Evolutionary conservation across 352 stramenopile genomes (phyloP).

Genomic region (Globisporangium perplexum): DNA sequence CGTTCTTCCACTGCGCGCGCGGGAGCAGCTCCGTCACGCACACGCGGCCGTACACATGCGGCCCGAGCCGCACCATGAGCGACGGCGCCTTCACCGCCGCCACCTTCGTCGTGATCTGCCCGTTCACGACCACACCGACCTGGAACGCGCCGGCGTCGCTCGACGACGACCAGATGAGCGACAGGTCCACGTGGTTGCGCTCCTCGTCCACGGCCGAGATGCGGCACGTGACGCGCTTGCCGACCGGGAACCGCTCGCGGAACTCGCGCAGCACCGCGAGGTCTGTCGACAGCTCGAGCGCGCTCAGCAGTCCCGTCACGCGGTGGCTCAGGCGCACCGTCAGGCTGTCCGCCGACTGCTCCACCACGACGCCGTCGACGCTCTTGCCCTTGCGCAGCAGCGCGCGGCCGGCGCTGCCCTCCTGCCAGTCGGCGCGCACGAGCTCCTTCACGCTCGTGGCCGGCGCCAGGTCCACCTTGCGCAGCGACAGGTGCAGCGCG

Average conservation of each 20-base stretch:
- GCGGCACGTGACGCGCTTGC: conserved; percentile 63
- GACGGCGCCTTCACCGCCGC: conserved; percentile 67
- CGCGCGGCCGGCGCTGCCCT: conserved; percentile 55
- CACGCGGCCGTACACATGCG: conserved; percentile 72
- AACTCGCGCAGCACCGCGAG: conserved; percentile 49
- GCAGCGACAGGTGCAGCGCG: conserved; percentile 64
- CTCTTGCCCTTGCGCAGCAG: conserved; percentile 55
- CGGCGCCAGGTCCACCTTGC: conserved; percentile 37
- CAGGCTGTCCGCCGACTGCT: conserved; percentile 51
- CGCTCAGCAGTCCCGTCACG: conserved; percentile 56
- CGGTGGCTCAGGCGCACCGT: conserved; percentile 67
- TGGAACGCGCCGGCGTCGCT: conserved; percentile 19
- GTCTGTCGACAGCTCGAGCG: conserved; percentile 66
- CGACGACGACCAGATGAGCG: conserved; percentile 43
- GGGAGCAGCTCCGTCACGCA: conserved; percentile 76
- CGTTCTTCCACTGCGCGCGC: conserved; percentile 50
- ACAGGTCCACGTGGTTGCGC: conserved; percentile 73
- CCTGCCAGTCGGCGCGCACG: conserved; percentile 74
- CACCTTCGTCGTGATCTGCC: conserved; percentile 69
- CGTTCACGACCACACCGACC: conserved; percentile 53
- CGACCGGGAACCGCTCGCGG: conserved; percentile 65
- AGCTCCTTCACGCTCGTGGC: conserved; percentile 30
- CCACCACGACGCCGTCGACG: conserved; percentile 63
- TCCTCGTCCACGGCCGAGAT: conserved; percentile 64
- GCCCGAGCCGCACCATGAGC: conserved; percentile 81